Conservation (phyloP, 1,139 yeast species). For the Saccharomycopsis hybrid region DNA sequence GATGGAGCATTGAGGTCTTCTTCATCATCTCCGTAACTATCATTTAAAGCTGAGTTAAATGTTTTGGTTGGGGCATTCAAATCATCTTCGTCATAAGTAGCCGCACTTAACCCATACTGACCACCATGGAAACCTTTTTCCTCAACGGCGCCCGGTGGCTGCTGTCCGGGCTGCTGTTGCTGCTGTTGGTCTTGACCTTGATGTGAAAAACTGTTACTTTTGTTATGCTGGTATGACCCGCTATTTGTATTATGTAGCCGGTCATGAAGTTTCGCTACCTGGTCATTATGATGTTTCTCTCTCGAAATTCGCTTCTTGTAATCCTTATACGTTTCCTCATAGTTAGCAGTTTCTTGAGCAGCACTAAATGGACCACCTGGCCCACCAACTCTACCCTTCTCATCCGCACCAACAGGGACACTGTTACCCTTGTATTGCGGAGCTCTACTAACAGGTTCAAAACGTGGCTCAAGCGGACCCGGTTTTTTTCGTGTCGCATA, state of each 20-base stretch:
- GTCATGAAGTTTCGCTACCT: not conserved
- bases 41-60: too few relatives aligned
- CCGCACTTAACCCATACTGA: not conserved
- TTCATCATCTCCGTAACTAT: slow-evolving; percentile 3
- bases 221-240: not conserved
- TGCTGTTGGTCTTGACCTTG: not conserved
- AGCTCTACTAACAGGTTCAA: not conserved
- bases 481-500: slow-evolving; percentile 10
- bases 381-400: not conserved
- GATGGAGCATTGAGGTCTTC: slow-evolving; percentile 14
- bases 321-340: slow-evolving; percentile 19
- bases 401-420: not conserved
- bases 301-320: slow-evolving; percentile 15
- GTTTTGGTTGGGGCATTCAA: slow-evolving; percentile 16
- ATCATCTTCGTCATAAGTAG: slow-evolving; percentile 15
- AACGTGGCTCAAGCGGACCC: too few relatives aligned
- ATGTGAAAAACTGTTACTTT: too few relatives aligned
- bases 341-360: not conserved
- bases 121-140: too few relatives aligned
- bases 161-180: not conserved
- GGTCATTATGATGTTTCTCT: not conserved
- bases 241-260: not conserved
- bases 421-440: not conserved
- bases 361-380: not conserved
- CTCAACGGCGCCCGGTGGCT: not conserved